These are phyloP conservation scores for Saccharomyces hybrid DNA, from an alignment of 1,139 yeast species.

Conservation along the genomic window DNA sequence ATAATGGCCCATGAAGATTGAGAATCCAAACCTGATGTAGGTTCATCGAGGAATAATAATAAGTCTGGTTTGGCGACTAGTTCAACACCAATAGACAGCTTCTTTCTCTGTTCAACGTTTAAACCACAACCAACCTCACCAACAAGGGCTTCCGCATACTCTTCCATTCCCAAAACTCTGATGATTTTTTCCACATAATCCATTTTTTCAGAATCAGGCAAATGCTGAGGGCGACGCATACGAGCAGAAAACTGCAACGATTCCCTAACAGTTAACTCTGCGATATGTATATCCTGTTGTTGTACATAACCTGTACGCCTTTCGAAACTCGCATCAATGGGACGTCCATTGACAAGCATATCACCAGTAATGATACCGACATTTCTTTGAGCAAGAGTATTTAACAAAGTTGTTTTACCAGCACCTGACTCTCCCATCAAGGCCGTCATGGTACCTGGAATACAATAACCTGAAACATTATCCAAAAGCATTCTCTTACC, in stretches of 20 bases:
- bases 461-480: constrained; percentile 48
- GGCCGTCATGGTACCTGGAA: constrained; percentile 47
- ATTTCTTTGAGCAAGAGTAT: constrained; percentile 46
- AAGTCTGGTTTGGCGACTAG: constrained; percentile 42
- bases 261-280: constrained; percentile 45
- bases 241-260: constrained; percentile 44
- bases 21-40: constrained; percentile 44
- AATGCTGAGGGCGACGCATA: constrained; percentile 38
- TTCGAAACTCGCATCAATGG: constrained; percentile 39
- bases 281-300: constrained; percentile 49
- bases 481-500: constrained; percentile 39
- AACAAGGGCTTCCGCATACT: constrained; percentile 45
- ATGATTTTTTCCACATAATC: constrained; percentile 44
- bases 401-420: constrained; percentile 54
- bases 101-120: constrained; percentile 52
- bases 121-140: constrained; percentile 45
- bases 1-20: constrained; percentile 45
- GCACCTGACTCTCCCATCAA: constrained; percentile 64
- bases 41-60: constrained; percentile 41
- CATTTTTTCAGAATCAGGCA: constrained; percentile 39
- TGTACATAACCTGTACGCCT: constrained; percentile 52
- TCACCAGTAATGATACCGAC: constrained; percentile 50
- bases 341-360: constrained; percentile 46
- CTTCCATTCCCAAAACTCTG: constrained; percentile 40
- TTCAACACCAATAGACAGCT: constrained; percentile 47